A percentile compares a stretch with the other conserved stretches of the same genome.
Conservation (phyloP, 202 grass and related monocot genomes). For the Cymbopogon flexuosus region DNA sequence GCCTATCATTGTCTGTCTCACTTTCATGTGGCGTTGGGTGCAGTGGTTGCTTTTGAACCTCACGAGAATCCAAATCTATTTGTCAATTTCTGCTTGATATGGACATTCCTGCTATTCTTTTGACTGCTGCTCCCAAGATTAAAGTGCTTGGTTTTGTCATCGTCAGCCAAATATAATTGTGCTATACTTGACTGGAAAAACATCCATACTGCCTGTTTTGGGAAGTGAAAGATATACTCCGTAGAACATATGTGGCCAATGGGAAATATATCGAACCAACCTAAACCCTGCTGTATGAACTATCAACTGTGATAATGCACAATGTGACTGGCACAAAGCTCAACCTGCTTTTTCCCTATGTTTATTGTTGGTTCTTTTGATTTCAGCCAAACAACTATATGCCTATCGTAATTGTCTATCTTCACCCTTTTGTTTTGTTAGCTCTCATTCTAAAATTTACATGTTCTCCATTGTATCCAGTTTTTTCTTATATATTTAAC, state of each 20-base stretch:
- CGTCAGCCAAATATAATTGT: slow-evolving; percentile 4
- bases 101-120: slow-evolving; percentile 9
- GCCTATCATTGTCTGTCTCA: too few species aligned
- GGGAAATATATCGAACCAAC: slow-evolving; percentile 4
- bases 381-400: not conserved
- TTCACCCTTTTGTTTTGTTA: slow-evolving; percentile 5
- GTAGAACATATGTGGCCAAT: not conserved
- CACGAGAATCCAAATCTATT: slow-evolving; percentile 7
- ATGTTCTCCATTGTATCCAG: not conserved
- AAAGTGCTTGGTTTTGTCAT: slow-evolving; percentile 10
- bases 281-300: not conserved
- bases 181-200: not conserved
- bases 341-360: slow-evolving; percentile 16
- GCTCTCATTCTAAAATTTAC: not conserved
- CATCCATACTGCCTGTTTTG: not conserved
- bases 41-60: too few species aligned
- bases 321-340: not conserved
- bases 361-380: not conserved
- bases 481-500: slow-evolving; percentile 20
- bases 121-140: not conserved
- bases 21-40: too few species aligned
- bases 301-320: not conserved
- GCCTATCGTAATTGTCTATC: not conserved
- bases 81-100: slow-evolving; percentile 27
- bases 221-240: not conserved